Conservation (phyloP, 352 stramenopile species). For the Lagenidium sp. region DNA sequence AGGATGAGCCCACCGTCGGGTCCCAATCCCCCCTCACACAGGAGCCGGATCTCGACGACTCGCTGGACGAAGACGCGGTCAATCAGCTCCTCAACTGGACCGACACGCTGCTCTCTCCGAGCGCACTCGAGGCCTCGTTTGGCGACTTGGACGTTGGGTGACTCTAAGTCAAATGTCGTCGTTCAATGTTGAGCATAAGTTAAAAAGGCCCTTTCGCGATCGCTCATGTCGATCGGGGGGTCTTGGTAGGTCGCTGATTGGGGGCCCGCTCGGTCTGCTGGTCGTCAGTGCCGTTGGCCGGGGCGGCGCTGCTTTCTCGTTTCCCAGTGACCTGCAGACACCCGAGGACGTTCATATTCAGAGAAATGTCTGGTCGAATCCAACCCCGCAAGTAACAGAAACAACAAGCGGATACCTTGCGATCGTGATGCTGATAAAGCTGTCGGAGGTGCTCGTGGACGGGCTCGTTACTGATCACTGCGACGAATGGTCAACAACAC, state of each 20-base stretch:
- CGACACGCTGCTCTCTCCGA: constrained; percentile 43
- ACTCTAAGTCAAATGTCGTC: background rate
- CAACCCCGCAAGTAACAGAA: background rate
- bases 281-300: too few species aligned
- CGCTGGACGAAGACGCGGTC: constrained; percentile 64
- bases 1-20: background rate
- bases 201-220: background rate
- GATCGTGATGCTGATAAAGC: constrained; percentile 41
- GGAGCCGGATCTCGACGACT: constrained; percentile 35
- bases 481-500: background rate
- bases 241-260: constrained; percentile 5
- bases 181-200: background rate
- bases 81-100: constrained; percentile 79
- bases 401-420: constrained; percentile 28
- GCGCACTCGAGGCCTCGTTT: constrained; percentile 27
- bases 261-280: too few species aligned
- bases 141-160: constrained; percentile 21
- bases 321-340: constrained; percentile 19
- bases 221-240: background rate
- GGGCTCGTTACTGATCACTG: constrained; percentile 46
- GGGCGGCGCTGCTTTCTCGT: constrained; percentile 4
- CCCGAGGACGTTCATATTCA: too few species aligned
- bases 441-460: constrained; percentile 30
- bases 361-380: too few species aligned
- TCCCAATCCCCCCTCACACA: background rate